These are phyloP conservation scores for Sutorius eximius DNA, from an alignment of 1,284 basidiomycete species.

Conservation along the genomic window DNA sequence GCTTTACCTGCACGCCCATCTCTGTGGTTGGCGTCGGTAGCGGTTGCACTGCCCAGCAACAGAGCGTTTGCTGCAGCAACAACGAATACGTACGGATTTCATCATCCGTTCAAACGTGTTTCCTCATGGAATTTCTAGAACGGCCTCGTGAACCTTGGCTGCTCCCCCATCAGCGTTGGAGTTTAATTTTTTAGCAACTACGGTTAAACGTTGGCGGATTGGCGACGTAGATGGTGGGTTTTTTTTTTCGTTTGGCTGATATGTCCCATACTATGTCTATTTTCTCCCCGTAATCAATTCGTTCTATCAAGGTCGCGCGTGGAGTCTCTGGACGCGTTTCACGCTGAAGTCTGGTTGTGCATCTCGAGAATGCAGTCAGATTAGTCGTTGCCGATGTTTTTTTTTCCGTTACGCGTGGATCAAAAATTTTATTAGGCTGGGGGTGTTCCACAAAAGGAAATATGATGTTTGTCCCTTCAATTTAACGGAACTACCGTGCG, in stretches of 20 bases:
- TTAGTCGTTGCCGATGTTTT: neutral
- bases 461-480: neutral
- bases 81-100: conserved; percentile 5
- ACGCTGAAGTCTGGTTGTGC: neutral
- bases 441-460: neutral
- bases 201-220: conserved; percentile 4
- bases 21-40: conserved; percentile 6
- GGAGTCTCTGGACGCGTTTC: neutral
- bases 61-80: conserved; percentile 15
- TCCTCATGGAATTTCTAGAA: conserved; percentile 5
- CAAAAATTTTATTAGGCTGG: too few relatives aligned
- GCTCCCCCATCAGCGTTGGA: conserved; percentile 3
- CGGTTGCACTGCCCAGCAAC: conserved; percentile 6
- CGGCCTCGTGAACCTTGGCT: conserved; percentile 19
- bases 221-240: neutral
- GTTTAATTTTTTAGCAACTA: conserved; percentile 1
- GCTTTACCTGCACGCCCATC: conserved; percentile 9
- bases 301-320: too few relatives aligned
- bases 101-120: neutral
- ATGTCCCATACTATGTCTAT: neutral
- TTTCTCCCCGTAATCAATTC: neutral
- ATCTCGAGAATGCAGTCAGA: neutral
- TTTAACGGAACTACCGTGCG: too few relatives aligned
- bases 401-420: neutral
- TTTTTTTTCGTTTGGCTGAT: neutral